phyloP scores from a whole-genome alignment of 1,139 yeast species.

The Scheffersomyces segobiensis region DNA sequence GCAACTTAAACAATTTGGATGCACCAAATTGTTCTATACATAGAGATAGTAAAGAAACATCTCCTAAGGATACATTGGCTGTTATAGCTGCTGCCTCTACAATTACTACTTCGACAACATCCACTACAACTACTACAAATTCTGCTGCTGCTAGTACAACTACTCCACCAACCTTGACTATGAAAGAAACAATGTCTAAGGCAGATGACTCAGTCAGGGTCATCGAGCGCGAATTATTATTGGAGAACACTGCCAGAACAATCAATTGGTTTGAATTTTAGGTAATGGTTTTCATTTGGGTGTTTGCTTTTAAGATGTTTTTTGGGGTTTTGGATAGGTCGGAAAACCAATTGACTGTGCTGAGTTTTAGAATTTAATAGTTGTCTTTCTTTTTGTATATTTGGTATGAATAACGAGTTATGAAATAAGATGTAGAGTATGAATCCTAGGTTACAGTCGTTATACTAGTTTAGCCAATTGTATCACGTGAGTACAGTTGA shows the following conservation, averaged over 20 bases:
- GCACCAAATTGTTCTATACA: background rate
- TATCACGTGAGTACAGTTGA: too few species aligned
- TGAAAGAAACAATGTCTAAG: background rate
- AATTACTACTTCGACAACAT: background rate
- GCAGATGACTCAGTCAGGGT: slow-evolving; percentile 3
- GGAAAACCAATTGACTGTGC: background rate
- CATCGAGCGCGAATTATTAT: slow-evolving; percentile 6
- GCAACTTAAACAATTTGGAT: background rate
- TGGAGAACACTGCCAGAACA: slow-evolving; percentile 8
- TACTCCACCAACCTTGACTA: background rate
- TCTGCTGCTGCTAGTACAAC: background rate
- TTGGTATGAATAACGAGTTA: background rate
- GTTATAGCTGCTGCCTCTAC: background rate
- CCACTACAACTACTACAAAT: background rate
- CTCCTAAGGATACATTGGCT: background rate
- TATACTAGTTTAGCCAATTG: background rate
- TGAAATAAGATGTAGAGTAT: background rate
- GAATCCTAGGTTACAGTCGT: background rate
- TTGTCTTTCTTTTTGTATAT: background rate
- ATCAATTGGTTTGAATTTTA: slow-evolving; percentile 14
- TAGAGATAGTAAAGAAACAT: background rate
- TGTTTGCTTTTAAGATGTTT: slow-evolving; percentile 4
- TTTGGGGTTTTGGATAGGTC: slow-evolving; percentile 1
- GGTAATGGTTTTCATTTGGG: background rate
- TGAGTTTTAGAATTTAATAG: background rate